Base-by-base conservation (phyloP, 2,329 filamentous ascomycete genomes). In the Xylariaceae sp. region DNA sequence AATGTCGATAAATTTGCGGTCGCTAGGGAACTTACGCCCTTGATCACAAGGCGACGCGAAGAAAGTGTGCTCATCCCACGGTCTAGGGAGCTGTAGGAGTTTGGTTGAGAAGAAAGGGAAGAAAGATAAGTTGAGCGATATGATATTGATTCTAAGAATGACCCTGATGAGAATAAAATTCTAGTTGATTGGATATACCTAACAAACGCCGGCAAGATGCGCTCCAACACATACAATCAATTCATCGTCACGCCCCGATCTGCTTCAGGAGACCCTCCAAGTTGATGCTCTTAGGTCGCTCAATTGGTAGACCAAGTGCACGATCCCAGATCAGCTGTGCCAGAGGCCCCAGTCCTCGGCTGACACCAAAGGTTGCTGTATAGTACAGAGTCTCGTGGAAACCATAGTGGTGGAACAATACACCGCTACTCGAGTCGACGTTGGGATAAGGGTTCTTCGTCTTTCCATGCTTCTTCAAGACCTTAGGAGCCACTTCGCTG, bases 321-420 rank as follows among this genome's bases (percentile, higher is more conserved):
- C 95, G 86, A 75, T 98, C 94, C 95, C 95, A 98, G 73, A 99
- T 89, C 63, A 99, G 82, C 77, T 99, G 95, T 39, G 92, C 92
- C 45, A 99, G 82, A 19, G 95, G 95, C 6, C 95, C 95, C 14
- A 99, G 80, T 50, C 87, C 87, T 66, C 87, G 79, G 58, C 84
- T 87, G 11, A 89, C 87, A 60, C 87, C 87, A 63, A 89, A 89
- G 0, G 87, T 89, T 56, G 85, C 87, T 3, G 87, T 88, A 80
- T 98, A 99, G 82, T 98, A 99, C 9, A 98, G 83, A 0, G 94
- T 96, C 80, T 98, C 92, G 74, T 91, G 89, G 87, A 99, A 96
- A 56, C 94, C 95, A 74, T 96, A 99, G 81, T 98, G 92, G 78
- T 98, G 89, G 86, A 99, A 98, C 45, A 99, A 83, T 5, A 98